Base-by-base conservation (phyloP, 2,329 filamentous ascomycete species). In the Ophiostoma sp. region DNA sequence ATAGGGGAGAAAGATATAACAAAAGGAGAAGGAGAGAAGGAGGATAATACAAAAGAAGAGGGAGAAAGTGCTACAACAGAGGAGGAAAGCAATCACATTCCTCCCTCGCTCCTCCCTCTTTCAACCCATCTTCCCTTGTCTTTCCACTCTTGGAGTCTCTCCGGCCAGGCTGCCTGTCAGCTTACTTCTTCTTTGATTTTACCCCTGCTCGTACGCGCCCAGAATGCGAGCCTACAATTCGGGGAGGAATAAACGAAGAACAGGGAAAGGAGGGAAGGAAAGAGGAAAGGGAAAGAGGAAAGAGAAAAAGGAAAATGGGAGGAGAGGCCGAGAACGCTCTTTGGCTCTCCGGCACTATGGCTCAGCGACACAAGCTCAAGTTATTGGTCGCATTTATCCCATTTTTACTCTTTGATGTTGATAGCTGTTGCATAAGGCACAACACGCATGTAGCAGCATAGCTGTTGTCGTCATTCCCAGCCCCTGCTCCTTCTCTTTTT, bases 321-420 rank as follows among this genome's bases (percentile, higher is more conserved):
- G 11, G 10, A 33, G 13, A 31, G 20, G 62, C 62, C 60, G 31
- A 64, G 33, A 64, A 20, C 60, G 60, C 33, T 36, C 60, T 20
- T 6, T 64, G 20, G 31, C 31, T 36, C 31, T 64, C 5, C 27
- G 7, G 27, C 57, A 31, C 39, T 41, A 11, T 41, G 13, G 11
- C 13, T 5, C 27, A 57, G 23, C 52, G 62, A 20, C 27, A 15
- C 62, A 20, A 39, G 20, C 60, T 36, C 20, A 39, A 65, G 62
- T 35, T 65, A 41, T 64, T 64, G 60, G 60, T 64, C 60, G 60
- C 60, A 65, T 27, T 65, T 39, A 65, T 39, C 35, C n/a, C 62
- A 23, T 23, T 65, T 39, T 39, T 39, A 3, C n/a, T 23, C 20
- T 17, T 60, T 60, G 57, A 11, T 7, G 20, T 35, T 35, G 57